Conservation (phyloP, 306 rosid genomes). For the Quillaja saponaria region DNA sequence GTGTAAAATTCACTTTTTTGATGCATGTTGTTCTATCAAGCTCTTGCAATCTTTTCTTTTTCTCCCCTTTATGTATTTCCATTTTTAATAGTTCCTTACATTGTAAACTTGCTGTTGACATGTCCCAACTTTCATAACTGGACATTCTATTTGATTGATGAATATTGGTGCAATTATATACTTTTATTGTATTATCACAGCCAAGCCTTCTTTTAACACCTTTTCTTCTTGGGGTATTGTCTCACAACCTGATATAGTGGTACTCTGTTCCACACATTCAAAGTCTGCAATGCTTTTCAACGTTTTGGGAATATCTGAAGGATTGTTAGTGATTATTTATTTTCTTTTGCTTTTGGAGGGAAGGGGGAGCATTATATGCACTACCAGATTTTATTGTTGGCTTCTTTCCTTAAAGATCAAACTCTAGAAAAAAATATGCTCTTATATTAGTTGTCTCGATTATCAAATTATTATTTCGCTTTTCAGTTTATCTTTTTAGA, state of each 20-base stretch:
- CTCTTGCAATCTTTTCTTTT: neutral
- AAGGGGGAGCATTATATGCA: constrained; percentile 5
- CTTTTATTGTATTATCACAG: constrained; percentile 1
- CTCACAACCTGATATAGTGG: neutral
- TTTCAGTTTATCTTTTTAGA: too few species aligned
- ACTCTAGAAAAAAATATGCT: too few species aligned
- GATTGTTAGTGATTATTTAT: constrained; percentile 12
- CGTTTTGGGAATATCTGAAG: constrained; percentile 1
- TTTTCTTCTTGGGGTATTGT: constrained; percentile 1
- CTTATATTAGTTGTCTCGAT: too few species aligned
- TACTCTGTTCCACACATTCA: neutral
- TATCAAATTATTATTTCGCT: too few species aligned
- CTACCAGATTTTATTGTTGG: neutral
- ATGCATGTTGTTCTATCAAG: constrained; percentile 5
- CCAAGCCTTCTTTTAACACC: constrained; percentile 15
- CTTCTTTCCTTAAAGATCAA: constrained; percentile 21
- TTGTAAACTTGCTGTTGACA: neutral
- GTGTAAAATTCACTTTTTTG: neutral
- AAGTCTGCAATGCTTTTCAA: neutral
- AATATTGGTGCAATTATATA: constrained; percentile 16
- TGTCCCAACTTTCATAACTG: neutral
- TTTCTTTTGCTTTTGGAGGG: neutral
- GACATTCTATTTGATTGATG: neutral
- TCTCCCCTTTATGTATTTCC: neutral
- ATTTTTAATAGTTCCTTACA: neutral